phyloP scores from a whole-genome alignment of 805 yeast genomes.

The Suhomyces tanzawaensis region DNA sequence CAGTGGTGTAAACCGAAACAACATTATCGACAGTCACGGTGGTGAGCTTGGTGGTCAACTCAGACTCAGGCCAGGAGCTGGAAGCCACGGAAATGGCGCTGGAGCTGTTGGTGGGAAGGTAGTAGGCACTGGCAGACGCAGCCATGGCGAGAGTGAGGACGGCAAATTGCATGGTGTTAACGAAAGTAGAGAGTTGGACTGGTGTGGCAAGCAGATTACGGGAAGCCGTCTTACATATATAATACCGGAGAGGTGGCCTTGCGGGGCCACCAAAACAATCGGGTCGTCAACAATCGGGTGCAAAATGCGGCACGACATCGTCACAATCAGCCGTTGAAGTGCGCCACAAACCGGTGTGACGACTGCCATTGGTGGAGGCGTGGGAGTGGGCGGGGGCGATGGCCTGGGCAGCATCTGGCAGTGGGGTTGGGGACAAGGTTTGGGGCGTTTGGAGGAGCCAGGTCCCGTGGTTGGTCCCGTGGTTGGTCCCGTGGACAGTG shows the following conservation, averaged over 20 bases:
- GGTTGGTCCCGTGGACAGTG: too few species aligned
- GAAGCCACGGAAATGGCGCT: slow-evolving; percentile 8
- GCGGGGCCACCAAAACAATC: not conserved
- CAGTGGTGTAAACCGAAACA: slow-evolving; percentile 15
- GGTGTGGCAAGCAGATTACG: not conserved
- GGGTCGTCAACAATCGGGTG: not conserved
- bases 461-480: not conserved
- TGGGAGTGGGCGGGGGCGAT: not conserved
- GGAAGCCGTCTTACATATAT: not conserved
- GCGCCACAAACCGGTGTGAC: not conserved
- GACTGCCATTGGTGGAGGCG: not conserved
- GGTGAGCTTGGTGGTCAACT: slow-evolving; percentile 14
- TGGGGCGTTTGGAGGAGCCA: too few species aligned
- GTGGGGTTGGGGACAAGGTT: too few species aligned
- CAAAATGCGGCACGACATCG: not conserved
- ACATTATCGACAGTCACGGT: slow-evolving; percentile 15
- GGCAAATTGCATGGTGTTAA: slow-evolving; percentile 5
- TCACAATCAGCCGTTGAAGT: not conserved
- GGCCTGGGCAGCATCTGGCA: not conserved
- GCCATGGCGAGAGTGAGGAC: slow-evolving; percentile 9
- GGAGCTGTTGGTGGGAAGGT: slow-evolving; percentile 14
- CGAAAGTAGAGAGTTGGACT: slow-evolving; percentile 16
- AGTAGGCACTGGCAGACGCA: slow-evolving; percentile 12
- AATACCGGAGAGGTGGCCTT: too few species aligned
- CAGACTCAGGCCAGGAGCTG: slow-evolving; percentile 3